These are phyloP conservation scores for Candida ovalis DNA, from an alignment of 805 yeast species.

Conservation along the genomic window DNA sequence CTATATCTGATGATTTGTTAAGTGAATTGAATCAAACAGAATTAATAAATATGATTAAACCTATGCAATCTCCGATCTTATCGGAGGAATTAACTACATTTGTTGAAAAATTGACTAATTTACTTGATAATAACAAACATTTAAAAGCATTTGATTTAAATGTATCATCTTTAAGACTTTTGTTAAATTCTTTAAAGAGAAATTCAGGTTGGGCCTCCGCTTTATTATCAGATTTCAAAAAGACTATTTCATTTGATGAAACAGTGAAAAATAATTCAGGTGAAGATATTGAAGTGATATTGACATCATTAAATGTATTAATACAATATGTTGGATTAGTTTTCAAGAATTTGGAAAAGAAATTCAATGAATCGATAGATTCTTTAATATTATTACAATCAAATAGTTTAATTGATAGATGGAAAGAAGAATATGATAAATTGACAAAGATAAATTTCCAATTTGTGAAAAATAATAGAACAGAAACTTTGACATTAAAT, in stretches of 20 bases:
- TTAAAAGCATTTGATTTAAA: constrained; percentile 31
- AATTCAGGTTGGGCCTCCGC: constrained; percentile 38
- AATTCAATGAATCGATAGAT: constrained; percentile 35
- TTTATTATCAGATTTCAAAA: constrained; percentile 32
- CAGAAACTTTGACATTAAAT: constrained; percentile 24
- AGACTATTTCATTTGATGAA: constrained; percentile 22
- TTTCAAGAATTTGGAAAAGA: constrained; percentile 37
- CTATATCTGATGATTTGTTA: constrained; percentile 17
- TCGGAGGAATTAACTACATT: constrained; percentile 19
- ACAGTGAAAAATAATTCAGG: constrained; percentile 15
- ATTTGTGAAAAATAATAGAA: constrained; percentile 11
- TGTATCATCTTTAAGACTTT: constrained; percentile 32
- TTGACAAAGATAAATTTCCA: constrained; percentile 27
- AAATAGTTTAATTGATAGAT: constrained; percentile 40
- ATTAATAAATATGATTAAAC: constrained; percentile 30
- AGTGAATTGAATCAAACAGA: constrained; percentile 25
- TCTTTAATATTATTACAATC: constrained; percentile 33
- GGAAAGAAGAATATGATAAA: constrained; percentile 34
- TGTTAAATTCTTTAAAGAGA: constrained; percentile 36
- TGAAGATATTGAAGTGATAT: constrained; percentile 40
- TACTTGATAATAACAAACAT: constrained; percentile 12
- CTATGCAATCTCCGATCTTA: constrained; percentile 30
- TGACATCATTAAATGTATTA: constrained; percentile 46
- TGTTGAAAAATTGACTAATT: constrained; percentile 15
- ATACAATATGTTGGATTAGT: constrained; percentile 49